Percentiles rank a stretch among this genome's conserved stretches.
Evolutionary conservation across 2,329 filamentous ascomycete genomes (phyloP).

Genomic region (Fusarium mexicanum): DNA sequence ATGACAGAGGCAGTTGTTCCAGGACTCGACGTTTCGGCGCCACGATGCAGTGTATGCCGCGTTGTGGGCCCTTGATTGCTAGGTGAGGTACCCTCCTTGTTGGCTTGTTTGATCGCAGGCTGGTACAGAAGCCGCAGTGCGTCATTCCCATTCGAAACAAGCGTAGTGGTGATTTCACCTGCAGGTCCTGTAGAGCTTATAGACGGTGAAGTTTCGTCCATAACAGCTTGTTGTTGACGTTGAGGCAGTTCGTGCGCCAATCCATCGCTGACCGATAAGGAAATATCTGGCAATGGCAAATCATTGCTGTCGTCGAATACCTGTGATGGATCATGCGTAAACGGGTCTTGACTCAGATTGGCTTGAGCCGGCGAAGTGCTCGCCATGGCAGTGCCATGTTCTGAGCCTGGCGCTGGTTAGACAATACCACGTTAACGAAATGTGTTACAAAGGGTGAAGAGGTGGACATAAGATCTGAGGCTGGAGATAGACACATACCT

Average conservation of each 20-base stretch:
- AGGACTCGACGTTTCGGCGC: not conserved
- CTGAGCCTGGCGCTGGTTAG: not conserved
- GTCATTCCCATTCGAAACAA: slow-evolving; percentile 64
- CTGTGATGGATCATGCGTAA: not conserved
- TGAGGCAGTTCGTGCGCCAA: not conserved
- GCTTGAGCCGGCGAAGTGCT: not conserved
- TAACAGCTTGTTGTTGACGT: not conserved
- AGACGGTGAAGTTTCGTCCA: not conserved
- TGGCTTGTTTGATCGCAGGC: slow-evolving; percentile 43
- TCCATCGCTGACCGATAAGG: not conserved
- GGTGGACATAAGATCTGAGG: not conserved
- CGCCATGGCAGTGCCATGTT: not conserved
- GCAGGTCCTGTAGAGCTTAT: not conserved
- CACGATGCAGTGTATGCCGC: not conserved
- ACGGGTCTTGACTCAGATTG: not conserved
- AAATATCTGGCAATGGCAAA: not conserved
- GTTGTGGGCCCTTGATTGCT: not conserved
- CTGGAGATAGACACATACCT: not conserved
- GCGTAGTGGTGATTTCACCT: slow-evolving; percentile 46
- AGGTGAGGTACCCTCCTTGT: not conserved
- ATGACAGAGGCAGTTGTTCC: not conserved
- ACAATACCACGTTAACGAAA: not conserved
- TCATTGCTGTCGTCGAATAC: not conserved
- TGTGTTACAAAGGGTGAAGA: not conserved
- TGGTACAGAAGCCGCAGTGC: slow-evolving; percentile 63